Evolutionary conservation across 176 grass and related monocot species (phyloP).

Genomic region (Alloteropsis semialata): DNA sequence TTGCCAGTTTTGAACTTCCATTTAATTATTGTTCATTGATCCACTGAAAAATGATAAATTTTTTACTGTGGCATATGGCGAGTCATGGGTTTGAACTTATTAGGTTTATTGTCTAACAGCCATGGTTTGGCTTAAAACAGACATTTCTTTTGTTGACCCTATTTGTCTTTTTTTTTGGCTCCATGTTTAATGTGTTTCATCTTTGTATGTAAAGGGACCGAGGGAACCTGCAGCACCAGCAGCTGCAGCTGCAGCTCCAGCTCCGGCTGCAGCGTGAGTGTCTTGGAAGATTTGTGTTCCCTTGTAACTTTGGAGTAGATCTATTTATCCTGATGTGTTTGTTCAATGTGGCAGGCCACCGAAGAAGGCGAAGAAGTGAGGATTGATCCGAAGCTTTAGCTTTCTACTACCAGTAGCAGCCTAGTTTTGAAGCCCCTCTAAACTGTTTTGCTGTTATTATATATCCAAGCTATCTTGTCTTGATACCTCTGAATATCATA

Average conservation of each 20-base stretch:
- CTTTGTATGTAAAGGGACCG: neutral
- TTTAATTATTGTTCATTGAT: too few relatives aligned
- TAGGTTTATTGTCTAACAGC: too few relatives aligned
- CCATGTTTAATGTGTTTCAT: neutral
- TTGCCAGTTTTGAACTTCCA: too few relatives aligned
- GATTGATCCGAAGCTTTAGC: neutral
- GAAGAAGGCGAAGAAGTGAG: conserved; percentile 10
- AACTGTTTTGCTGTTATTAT: conserved; percentile 5
- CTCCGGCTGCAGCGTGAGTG: conserved; percentile 33
- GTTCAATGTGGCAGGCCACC: conserved; percentile 16
- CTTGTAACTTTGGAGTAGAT: too few relatives aligned
- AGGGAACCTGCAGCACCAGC: conserved; percentile 19
- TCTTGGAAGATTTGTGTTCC: too few relatives aligned
- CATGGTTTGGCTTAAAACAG: too few relatives aligned
- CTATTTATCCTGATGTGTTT: too few relatives aligned
- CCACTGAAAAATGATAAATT: too few relatives aligned
- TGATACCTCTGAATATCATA: neutral
- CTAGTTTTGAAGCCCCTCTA: neutral
- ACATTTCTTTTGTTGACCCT: too few relatives aligned
- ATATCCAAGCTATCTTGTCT: neutral
- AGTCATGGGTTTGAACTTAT: too few relatives aligned
- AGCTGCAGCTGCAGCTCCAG: conserved; percentile 30
- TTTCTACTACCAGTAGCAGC: neutral
- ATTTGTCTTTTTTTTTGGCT: neutral
- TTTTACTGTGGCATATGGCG: too few relatives aligned